Evolutionary conservation across 169 alveolate species (phyloP).

Genomic region (Eimeria maxima): DNA sequence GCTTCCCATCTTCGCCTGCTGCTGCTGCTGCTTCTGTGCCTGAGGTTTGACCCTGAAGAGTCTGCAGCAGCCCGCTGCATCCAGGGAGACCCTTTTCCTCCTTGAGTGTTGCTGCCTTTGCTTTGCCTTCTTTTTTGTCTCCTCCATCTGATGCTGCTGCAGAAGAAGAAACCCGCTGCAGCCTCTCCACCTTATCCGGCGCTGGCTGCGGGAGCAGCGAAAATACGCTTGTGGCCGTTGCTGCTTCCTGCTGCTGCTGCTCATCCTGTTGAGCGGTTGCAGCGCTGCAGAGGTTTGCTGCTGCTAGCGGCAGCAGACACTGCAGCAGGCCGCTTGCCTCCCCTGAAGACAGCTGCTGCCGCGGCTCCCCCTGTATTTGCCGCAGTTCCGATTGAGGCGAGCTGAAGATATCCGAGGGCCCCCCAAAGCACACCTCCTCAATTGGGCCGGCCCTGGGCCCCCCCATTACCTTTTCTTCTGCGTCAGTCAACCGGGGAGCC

Average conservation of each 20-base stretch:
- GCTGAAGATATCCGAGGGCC: background rate
- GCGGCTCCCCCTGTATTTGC: background rate
- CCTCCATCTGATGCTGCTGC: background rate
- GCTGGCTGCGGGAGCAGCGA: conserved; percentile 38
- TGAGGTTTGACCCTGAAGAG: background rate
- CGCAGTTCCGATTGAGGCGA: background rate
- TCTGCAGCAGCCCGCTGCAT: conserved; percentile 27
- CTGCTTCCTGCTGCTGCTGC: conserved; percentile 16
- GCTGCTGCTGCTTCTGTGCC: conserved; percentile 2
- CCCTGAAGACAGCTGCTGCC: background rate
- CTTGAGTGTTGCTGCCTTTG: background rate
- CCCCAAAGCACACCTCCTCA: background rate
- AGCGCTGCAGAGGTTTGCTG: background rate
- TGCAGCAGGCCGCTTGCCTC: conserved; percentile 43
- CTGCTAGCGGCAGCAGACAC: conserved; percentile 54
- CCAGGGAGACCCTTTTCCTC: background rate
- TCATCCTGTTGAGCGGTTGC: background rate
- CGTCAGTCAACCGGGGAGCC: background rate
- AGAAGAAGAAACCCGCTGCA: background rate
- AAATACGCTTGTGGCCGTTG: background rate
- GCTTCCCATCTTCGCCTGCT: background rate
- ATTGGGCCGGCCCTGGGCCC: no score
- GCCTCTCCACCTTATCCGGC: background rate
- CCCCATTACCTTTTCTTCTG: no score
- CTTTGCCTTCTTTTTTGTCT: no score